Base-by-base conservation (phyloP, 306 rosid species). In the Biancaea sappan region DNA sequence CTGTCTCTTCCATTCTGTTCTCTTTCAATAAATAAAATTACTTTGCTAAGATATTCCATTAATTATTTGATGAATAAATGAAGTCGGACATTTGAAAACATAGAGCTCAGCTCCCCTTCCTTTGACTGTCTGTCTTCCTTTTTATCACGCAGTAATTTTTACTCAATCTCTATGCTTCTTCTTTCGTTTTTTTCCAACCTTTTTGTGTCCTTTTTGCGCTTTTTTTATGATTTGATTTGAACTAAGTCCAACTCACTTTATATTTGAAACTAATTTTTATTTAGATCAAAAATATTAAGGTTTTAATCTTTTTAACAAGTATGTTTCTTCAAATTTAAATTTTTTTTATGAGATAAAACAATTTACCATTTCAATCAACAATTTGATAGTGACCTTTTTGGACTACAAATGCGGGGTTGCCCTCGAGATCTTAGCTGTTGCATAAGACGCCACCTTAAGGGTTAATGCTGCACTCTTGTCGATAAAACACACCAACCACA, bases 401-500 rank as follows among this genome's bases (percentile, higher is more conserved):
- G 41, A 40, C 65, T 58, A 19, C 57, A 51, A 2, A 9, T 21
- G 58, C 2, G 26, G 10, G 58, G 32, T 4, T 53, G 59, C 16
- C 16, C 31, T 3, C 32, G 7, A 10, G 66, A 61, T n/a, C 25
- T 59, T 43, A 32, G 66, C 48, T 11, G 18, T 18, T 46, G 19
- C 21, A 9, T 37, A 34, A 16, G 26, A 35, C 31, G 11, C 3
- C 67, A 40, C 16, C 52, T 60, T 41, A 40, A n/a, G n/a, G n/a
- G 32, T 41, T 13, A 13, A 24, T 76, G 74, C 80, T 31, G 43
- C 77, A 44, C 82, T 77, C 0, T 67, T 73, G 41, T 76, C 82
- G 51, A 84, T 8, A 34, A 68, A 78, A 68, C 13, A 5, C 40
- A 53, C 64, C 35, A 29, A 3, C 79, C 73, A 43, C 1, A 19